Percentiles rank a stretch among this genome's conserved stretches.
Evolutionary conservation across 2,329 filamentous ascomycete species (phyloP).

Genomic region (Malbranchea cinnamomea): DNA sequence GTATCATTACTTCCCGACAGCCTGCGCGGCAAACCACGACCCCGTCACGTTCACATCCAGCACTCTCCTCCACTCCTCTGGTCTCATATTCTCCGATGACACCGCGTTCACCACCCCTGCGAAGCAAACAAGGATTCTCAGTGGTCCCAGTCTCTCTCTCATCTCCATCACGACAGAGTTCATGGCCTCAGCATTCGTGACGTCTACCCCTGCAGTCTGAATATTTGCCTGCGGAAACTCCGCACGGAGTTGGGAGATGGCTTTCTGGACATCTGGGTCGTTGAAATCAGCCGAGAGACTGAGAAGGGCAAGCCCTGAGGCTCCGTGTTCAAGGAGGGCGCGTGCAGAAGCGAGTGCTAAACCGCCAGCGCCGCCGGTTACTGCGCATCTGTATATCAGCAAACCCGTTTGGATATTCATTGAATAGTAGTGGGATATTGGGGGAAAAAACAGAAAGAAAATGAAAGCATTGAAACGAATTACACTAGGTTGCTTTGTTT

Average conservation of each 20-base stretch:
- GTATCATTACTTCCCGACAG: slow-evolving; percentile 31
- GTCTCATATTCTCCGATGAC: slow-evolving; percentile 44
- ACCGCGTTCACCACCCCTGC: slow-evolving; percentile 53
- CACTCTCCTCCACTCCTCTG: slow-evolving; percentile 45
- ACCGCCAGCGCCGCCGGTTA: slow-evolving; percentile 53
- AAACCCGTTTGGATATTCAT: too few relatives aligned
- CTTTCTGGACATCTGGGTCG: slow-evolving; percentile 19
- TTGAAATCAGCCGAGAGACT: slow-evolving; percentile 37
- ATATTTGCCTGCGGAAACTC: slow-evolving; percentile 43
- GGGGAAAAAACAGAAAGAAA: too few relatives aligned
- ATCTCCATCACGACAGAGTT: slow-evolving; percentile 11
- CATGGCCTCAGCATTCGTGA: slow-evolving; percentile 36
- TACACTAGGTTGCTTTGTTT: slow-evolving; percentile 2
- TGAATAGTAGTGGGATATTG: too few relatives aligned
- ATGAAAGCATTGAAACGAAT: too few relatives aligned
- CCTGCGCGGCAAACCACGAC: slow-evolving; percentile 54
- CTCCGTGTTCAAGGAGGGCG: slow-evolving; percentile 55
- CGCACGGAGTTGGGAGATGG: slow-evolving; percentile 32
- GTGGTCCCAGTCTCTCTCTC: slow-evolving; percentile 28
- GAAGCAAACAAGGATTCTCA: slow-evolving; percentile 48
- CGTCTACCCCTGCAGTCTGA: slow-evolving; percentile 39
- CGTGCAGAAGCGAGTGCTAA: slow-evolving; percentile 43
- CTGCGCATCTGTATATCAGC: too few relatives aligned
- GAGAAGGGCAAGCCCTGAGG: slow-evolving; percentile 43
- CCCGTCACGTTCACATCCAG: slow-evolving; percentile 61